These are phyloP conservation scores for Ramichloridium luteum DNA, from an alignment of 2,329 filamentous ascomycete genomes.

Conservation along the genomic window DNA sequence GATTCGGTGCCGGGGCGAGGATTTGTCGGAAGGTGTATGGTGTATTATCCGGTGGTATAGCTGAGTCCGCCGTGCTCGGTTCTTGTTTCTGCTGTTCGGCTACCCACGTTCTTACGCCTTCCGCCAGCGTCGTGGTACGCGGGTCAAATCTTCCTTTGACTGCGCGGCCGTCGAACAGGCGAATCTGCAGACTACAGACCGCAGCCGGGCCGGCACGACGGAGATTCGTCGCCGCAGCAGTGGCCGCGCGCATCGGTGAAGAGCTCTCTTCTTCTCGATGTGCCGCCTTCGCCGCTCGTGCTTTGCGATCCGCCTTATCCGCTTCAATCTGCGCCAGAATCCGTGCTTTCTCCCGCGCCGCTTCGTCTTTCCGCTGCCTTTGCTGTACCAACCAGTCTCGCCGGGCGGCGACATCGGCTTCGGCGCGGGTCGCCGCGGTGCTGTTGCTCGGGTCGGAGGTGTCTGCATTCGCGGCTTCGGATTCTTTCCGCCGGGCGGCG, in stretches of 20 bases:
- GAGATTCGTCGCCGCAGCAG: slow-evolving; percentile 11
- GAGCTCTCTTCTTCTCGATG: slow-evolving; percentile 26
- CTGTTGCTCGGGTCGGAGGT: slow-evolving; percentile 14
- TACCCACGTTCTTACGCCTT: slow-evolving; percentile 65
- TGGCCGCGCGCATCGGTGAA: slow-evolving; percentile 8
- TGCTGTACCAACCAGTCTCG: slow-evolving; percentile 29
- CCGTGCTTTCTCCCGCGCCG: slow-evolving; percentile 54
- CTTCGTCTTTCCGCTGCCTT: slow-evolving; percentile 51
- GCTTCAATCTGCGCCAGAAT: slow-evolving; percentile 65
- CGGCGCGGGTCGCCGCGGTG: slow-evolving; percentile 29
- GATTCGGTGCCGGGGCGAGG: slow-evolving; percentile 63
- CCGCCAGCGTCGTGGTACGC: slow-evolving; percentile 49
- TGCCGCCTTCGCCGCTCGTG: too few species aligned
- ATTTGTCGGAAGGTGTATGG: slow-evolving; percentile 81
- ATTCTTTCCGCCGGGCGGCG: slow-evolving; percentile 29
- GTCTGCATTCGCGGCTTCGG: slow-evolving; percentile 20
- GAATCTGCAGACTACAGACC: slow-evolving; percentile 50
- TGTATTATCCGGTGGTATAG: slow-evolving; percentile 8
- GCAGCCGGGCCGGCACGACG: slow-evolving; percentile 12
- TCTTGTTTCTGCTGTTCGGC: slow-evolving; percentile 44
- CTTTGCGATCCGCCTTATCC: slow-evolving; percentile 57
- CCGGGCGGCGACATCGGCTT: slow-evolving; percentile 20
- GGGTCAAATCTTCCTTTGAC: slow-evolving; percentile 56
- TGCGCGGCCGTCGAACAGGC: slow-evolving; percentile 72
- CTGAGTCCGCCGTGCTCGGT: slow-evolving; percentile 17